Base-by-base conservation (phyloP, 306 rosid species). In the Acacia crassicarpa region DNA sequence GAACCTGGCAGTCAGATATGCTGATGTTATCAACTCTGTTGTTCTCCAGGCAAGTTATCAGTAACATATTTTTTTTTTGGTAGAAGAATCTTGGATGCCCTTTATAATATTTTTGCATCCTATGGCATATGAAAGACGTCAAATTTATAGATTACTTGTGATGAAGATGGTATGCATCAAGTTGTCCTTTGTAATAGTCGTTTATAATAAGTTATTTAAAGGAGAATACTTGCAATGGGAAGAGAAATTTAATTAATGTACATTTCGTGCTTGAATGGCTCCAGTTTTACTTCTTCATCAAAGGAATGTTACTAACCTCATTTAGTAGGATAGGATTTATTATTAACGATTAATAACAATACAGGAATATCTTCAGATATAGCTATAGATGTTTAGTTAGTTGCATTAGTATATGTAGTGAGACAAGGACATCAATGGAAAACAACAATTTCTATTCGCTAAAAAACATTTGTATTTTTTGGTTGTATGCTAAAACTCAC, bases 1-100 rank as follows among this genome's bases (percentile, higher is more conserved):
- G 44, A 94, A 94, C 74, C 82, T 94, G 69, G 98, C 98, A 2
- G 98, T 94, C 80, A 86, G 98, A 90, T 94, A 94, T 83, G 97
- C 97, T 9, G 98, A 94, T 67, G 91, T 94, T 74, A 92, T 94
- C 84, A 89, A 94, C 86, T 92, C 97, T 25, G 91, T 94, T 75
- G 96, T 94, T 80, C 90, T 94, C 81, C 98, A 94, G 97, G 98
- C 84, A 88, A 91, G 93, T 89, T 62, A 12, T 46, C 74, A 20
- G 13, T 61, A 69, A 73, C 78, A 66, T 63, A 19, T 67, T 83
- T 65, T 69, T 13, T 43, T 40, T 40, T 71, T 17, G 23, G 22
- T 70, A 20, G n/a, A 80, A 22, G 66, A 51, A 80, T 45, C 44
- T 44, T 77, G 49, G 54, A 13, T 62, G 77, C 78, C 44, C 63